A percentile compares a stretch with the other conserved stretches of the same genome.
These are phyloP conservation scores for Panus rudis DNA, from an alignment of 768 basidiomycete species.

Conservation along the genomic window DNA sequence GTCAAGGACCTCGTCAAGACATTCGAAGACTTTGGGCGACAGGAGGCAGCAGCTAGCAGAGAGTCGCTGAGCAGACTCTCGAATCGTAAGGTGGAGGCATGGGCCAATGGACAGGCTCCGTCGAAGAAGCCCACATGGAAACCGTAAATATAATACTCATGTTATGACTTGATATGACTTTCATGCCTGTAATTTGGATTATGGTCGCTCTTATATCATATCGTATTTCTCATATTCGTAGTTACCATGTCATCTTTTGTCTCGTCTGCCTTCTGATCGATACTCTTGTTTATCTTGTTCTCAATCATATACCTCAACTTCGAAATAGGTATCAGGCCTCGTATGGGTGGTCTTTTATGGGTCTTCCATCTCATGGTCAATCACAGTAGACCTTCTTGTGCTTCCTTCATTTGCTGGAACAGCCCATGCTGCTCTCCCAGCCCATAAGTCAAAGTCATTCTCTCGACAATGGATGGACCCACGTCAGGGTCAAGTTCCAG, in stretches of 20 bases:
- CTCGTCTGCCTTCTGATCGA: no score
- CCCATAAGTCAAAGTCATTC: constrained; percentile 75
- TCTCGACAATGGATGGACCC: constrained; percentile 51
- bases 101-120: constrained; percentile 2
- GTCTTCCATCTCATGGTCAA: no score
- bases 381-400: neutral
- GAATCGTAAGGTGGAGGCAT: constrained; percentile 3
- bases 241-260: no score
- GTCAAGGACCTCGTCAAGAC: constrained; percentile 65
- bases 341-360: no score
- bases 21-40: constrained; percentile 45
- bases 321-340: no score
- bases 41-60: constrained; percentile 19
- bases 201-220: no score
- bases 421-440: constrained; percentile 79
- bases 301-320: no score
- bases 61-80: constrained; percentile 19
- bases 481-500: constrained; percentile 49
- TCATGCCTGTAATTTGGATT: no score
- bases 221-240: no score
- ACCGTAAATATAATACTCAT: constrained; percentile 4
- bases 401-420: constrained; percentile 22
- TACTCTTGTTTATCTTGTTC: no score
- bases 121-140: constrained; percentile 16
- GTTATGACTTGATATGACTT: no score